Conservation (phyloP, 2,329 filamentous ascomycete genomes). For the Fusarium coicis region DNA sequence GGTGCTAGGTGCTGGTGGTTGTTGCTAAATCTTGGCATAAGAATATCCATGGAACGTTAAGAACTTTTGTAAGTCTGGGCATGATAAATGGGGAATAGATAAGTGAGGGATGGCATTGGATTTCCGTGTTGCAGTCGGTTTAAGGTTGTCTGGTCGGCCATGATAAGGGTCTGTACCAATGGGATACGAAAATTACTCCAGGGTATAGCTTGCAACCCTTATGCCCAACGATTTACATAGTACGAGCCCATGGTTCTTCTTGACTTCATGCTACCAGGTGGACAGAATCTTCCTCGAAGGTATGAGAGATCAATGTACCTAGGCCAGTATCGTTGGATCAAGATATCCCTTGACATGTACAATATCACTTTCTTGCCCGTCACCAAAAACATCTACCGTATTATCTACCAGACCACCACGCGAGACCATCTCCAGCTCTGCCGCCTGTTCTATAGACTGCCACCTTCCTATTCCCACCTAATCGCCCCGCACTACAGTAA, state of each 20-base stretch:
- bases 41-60: conserved; percentile 8
- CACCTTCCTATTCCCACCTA: conserved; percentile 41
- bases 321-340: no score
- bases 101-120: conserved; percentile 8
- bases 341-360: not conserved
- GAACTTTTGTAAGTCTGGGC: conserved; percentile 39
- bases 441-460: not conserved
- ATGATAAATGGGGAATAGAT: conserved; percentile 28
- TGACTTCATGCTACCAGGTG: not conserved
- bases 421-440: not conserved
- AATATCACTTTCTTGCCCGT: not conserved
- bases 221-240: no score
- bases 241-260: not conserved
- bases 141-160: not conserved
- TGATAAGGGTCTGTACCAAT: not conserved
- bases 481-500: conserved; percentile 18
- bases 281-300: not conserved
- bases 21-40: conserved; percentile 23
- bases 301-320: not conserved
- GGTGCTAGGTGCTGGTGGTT: not conserved
- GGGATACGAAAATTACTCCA: conserved; percentile 19
- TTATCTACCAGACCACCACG: conserved; percentile 5
- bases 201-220: not conserved
- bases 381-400: not conserved
- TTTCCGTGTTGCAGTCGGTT: not conserved